Percentiles rank a stretch among this genome's conserved stretches.
These are phyloP conservation scores for Globisporangium nunn DNA, from an alignment of 352 stramenopile genomes.

Conservation along the genomic window DNA sequence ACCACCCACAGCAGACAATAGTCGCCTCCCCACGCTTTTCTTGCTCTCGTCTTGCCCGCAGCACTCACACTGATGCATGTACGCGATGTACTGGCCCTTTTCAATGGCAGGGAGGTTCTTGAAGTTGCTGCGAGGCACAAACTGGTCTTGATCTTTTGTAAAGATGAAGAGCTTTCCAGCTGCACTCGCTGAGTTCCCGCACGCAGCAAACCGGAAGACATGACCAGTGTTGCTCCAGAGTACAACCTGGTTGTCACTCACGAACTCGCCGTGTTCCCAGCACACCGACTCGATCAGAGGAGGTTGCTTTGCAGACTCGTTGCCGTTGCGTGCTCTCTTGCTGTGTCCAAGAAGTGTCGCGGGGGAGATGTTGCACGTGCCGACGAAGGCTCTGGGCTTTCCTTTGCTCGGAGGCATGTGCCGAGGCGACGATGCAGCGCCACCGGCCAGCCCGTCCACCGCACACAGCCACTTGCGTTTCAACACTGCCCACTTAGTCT, in stretches of 20 bases:
- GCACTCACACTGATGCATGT: slow-evolving; percentile 51
- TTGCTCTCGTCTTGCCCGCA: slow-evolving; percentile 13
- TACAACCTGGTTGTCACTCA: slow-evolving; percentile 49
- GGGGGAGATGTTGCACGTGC: slow-evolving; percentile 47
- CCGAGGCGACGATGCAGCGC: slow-evolving; percentile 13
- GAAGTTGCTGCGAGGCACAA: slow-evolving; percentile 69
- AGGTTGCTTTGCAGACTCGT: neutral
- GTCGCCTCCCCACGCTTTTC: neutral
- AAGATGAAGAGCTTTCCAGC: slow-evolving; percentile 74
- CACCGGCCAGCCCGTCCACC: slow-evolving; percentile 16
- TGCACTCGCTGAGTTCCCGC: slow-evolving; percentile 13
- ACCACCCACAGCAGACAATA: neutral
- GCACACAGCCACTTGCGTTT: slow-evolving; percentile 78
- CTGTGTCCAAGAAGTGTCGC: slow-evolving; percentile 17
- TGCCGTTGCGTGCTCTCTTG: neutral
- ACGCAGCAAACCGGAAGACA: slow-evolving; percentile 52
- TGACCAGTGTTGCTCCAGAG: slow-evolving; percentile 67
- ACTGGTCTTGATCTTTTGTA: slow-evolving; percentile 74
- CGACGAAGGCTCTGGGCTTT: slow-evolving; percentile 28
- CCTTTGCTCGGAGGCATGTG: slow-evolving; percentile 17
- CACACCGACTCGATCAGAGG: slow-evolving; percentile 10
- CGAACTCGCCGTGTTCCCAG: slow-evolving; percentile 65
- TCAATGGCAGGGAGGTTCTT: slow-evolving; percentile 48
- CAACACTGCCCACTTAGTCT: slow-evolving; percentile 63
- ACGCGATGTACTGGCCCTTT: slow-evolving; percentile 42